phyloP scores from a whole-genome alignment of 345 rosid genomes.

The Raphanus sativus region DNA sequence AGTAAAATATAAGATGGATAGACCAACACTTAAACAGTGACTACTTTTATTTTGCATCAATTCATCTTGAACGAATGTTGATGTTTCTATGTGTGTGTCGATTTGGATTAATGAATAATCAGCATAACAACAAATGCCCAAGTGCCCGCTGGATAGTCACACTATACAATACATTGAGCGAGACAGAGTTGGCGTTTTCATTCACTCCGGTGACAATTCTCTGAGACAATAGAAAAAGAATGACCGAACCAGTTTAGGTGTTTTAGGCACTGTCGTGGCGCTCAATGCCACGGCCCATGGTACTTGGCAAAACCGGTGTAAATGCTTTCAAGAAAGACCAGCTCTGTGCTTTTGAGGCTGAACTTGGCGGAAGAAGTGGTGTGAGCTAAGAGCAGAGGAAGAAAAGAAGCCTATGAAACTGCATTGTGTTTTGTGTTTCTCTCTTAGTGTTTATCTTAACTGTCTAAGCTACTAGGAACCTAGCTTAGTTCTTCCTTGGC shows the following conservation, averaged over 20 bases:
- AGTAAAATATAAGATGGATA: no score
- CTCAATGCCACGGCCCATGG: neutral
- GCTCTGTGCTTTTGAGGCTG: neutral
- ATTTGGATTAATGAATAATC: neutral
- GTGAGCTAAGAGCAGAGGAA: neutral
- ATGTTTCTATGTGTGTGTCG: neutral
- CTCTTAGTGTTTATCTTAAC: no score
- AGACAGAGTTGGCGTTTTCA: no score
- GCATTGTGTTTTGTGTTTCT: no score
- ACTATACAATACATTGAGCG: no score
- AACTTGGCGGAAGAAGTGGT: neutral
- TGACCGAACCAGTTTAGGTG: neutral
- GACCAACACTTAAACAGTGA: no score
- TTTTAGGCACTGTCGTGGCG: neutral
- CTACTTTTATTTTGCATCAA: neutral
- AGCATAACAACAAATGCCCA: neutral
- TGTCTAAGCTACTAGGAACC: no score
- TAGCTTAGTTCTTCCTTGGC: no score
- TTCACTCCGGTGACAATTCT: neutral
- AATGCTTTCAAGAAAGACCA: neutral
- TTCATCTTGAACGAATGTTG: neutral
- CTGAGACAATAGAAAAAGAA: neutral
- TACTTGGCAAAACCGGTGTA: neutral
- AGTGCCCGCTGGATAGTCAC: no score
- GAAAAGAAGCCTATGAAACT: no score